Percentiles rank a stretch among this genome's conserved stretches.
Evolutionary conservation across 768 basidiomycete genomes (phyloP).

Genomic region (Suillus discolor): DNA sequence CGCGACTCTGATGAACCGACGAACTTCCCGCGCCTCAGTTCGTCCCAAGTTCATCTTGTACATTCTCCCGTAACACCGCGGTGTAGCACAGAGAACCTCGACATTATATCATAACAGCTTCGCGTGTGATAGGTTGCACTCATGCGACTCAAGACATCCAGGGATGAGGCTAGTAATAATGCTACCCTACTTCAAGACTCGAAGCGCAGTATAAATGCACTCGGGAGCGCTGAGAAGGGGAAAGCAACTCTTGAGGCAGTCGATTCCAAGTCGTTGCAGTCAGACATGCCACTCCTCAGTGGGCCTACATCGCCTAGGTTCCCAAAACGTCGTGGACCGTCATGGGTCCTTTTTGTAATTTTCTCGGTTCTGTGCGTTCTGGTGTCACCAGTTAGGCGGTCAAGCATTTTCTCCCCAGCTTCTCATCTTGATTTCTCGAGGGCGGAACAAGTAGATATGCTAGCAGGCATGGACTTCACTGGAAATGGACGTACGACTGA

Average conservation of each 20-base stretch:
- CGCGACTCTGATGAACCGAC: background rate
- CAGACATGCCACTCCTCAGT: slow-evolving; percentile 8
- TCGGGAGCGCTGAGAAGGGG: slow-evolving; percentile 4
- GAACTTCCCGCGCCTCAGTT: background rate
- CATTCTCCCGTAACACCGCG: background rate
- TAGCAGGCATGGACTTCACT: slow-evolving; percentile 12
- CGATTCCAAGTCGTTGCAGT: background rate
- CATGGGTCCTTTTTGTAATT: slow-evolving; percentile 19
- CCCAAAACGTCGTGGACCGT: slow-evolving; percentile 10
- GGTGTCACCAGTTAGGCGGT: slow-evolving; percentile 14
- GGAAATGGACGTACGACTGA: slow-evolving; percentile 39
- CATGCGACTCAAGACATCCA: background rate
- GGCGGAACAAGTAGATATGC: slow-evolving; percentile 3
- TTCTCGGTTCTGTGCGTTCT: slow-evolving; percentile 23
- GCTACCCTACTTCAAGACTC: background rate
- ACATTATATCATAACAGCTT: background rate
- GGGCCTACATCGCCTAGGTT: background rate
- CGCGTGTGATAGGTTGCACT: slow-evolving; percentile 4
- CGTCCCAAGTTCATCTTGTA: background rate
- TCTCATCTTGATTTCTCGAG: slow-evolving; percentile 7
- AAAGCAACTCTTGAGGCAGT: slow-evolving; percentile 1
- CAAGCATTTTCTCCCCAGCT: background rate
- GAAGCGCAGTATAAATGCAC: slow-evolving; percentile 3
- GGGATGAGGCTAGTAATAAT: slow-evolving; percentile 5
- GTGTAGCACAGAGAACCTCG: too few species aligned